Base-by-base conservation (phyloP, 2,329 filamentous ascomycete genomes). In the Fusarium heterosporum region DNA sequence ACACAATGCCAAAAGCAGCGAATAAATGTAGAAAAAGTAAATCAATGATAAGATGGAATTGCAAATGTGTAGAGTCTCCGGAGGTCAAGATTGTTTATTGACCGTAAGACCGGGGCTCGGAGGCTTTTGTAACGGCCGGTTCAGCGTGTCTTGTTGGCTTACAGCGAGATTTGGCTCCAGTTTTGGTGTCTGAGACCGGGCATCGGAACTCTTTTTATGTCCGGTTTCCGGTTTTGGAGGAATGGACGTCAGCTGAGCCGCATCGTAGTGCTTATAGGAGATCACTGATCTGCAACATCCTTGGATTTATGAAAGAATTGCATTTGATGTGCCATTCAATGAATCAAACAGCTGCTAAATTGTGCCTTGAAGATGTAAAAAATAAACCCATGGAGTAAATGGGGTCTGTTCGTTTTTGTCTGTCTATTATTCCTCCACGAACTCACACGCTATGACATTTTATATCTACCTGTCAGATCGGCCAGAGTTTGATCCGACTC, bases 41-140 rank as follows among this genome's bases (percentile, higher is more conserved):
- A 28, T 2, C 17, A 55, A 26, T 13, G 22, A 41, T 29, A 17
- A 28, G 17, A 19, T n/a, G 50, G 28, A 34, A 32, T 22, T 50
- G 38, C 29, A 16, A 34, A 13, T 41, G 13, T 9, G 42, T 1
- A 29, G 30, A n/a, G 32, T 19, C 46, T 50, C 16, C 60, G 60
- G 60, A 57, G 34, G 51, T 63, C 63, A 63, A 34, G 30, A 41
- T 9, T 19, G 26, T 29, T 38, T 14, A 51, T 51, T 36, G 49
- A 43, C 52, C 49, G 40, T 55, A 61, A 71, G 36, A 17, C 49
- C 69, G 69, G 69, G 43, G 4, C 8, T 19, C 67, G 69, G 69
- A 59, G 26, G 8, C 30, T 25, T 67, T 51, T 40, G 43, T 69
- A 47, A 6, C 1, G 1, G 2, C 69, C 69, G 69, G 39, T 38